Conservation (phyloP, 2,329 filamentous ascomycete genomes). For the Alternaria arbusti region DNA sequence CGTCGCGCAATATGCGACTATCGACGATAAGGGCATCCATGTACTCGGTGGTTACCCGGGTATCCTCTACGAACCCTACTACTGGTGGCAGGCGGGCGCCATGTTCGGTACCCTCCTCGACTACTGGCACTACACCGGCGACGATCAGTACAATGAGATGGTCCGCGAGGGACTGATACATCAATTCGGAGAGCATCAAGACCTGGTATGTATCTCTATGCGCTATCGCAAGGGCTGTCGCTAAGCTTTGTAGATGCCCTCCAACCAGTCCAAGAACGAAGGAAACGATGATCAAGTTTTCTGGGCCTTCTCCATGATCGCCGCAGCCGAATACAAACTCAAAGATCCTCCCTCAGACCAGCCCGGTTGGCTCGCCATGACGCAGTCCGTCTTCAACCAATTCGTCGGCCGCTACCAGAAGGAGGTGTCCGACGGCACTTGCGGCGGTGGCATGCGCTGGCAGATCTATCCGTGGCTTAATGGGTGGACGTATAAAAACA, state of each 20-base stretch:
- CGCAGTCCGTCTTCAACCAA: slow-evolving; percentile 49
- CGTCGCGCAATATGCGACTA: slow-evolving; percentile 60
- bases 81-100: slow-evolving; percentile 76
- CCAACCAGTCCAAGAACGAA: slow-evolving; percentile 47
- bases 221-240: not conserved
- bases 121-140: slow-evolving; percentile 84
- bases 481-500: slow-evolving; percentile 49
- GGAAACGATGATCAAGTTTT: slow-evolving; percentile 66
- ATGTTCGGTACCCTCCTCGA: slow-evolving; percentile 75
- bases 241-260: slow-evolving; percentile 35
- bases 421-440: slow-evolving; percentile 29
- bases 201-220: slow-evolving; percentile 26
- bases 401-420: slow-evolving; percentile 44
- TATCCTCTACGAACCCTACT: slow-evolving; percentile 57
- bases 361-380: slow-evolving; percentile 54
- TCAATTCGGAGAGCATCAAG: slow-evolving; percentile 39
- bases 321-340: slow-evolving; percentile 61
- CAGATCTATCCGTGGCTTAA: slow-evolving; percentile 45
- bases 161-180: slow-evolving; percentile 58
- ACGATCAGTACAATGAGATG: slow-evolving; percentile 72
- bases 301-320: slow-evolving; percentile 64
- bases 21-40: slow-evolving; percentile 53
- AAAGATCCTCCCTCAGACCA: slow-evolving; percentile 48
- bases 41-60: slow-evolving; percentile 52
- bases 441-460: slow-evolving; percentile 47